Evolutionary conservation across 202 grass and related monocot species (phyloP).

Genomic region (Setaria viridis): DNA sequence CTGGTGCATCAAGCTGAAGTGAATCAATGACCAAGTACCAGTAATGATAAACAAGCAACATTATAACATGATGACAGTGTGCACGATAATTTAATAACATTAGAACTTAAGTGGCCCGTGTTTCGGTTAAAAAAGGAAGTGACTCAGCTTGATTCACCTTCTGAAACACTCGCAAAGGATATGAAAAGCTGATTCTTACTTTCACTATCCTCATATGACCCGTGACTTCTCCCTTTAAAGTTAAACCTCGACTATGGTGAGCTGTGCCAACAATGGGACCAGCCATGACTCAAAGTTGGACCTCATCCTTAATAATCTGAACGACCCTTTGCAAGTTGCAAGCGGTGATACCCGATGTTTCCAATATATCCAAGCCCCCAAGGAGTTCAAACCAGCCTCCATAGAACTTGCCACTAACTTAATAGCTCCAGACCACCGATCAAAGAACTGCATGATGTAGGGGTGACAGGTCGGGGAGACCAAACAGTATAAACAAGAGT

Average conservation of each 20-base stretch:
- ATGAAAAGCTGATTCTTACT: neutral
- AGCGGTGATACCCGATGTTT: neutral
- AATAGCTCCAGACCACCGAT: too few relatives aligned
- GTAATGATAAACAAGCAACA: neutral
- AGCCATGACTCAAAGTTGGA: neutral
- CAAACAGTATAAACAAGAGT: too few relatives aligned
- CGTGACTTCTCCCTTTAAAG: neutral
- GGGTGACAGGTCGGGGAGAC: too few relatives aligned
- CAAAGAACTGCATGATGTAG: too few relatives aligned
- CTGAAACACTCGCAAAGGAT: slow-evolving; percentile 10
- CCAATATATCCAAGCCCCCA: neutral
- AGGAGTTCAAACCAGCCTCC: neutral
- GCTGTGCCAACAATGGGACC: neutral
- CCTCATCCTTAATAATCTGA: neutral
- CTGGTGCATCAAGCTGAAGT: neutral
- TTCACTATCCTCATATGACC: neutral
- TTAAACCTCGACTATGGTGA: neutral
- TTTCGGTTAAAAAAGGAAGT: neutral
- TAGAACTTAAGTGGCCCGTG: neutral
- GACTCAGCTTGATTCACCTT: neutral
- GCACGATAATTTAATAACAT: neutral
- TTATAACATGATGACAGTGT: neutral
- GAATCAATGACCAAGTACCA: neutral
- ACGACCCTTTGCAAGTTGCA: neutral
- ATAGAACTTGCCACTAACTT: neutral